These are phyloP conservation scores for Sporisorium graminicola DNA, from an alignment of 1,284 basidiomycete species.

Conservation along the genomic window DNA sequence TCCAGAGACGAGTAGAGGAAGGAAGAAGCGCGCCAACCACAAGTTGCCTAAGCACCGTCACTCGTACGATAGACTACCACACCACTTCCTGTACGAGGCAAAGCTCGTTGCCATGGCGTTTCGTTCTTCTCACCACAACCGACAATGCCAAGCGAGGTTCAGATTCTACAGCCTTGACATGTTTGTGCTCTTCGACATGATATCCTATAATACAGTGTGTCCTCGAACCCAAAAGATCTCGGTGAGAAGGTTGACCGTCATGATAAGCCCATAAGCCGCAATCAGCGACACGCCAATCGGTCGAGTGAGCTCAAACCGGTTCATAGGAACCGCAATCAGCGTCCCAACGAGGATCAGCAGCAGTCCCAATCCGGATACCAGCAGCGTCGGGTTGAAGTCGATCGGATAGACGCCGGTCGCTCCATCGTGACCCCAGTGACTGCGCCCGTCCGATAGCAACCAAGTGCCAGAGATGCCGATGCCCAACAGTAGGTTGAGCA, in stretches of 20 bases:
- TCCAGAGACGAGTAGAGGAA: constrained; percentile 2
- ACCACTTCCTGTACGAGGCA: too few relatives aligned
- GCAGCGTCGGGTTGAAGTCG: constrained; percentile 83
- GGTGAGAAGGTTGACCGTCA: constrained; percentile 57
- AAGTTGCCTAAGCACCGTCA: constrained; percentile 36
- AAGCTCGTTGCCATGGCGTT: too few relatives aligned
- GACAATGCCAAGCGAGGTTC: too few relatives aligned
- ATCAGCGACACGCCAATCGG: constrained; percentile 85
- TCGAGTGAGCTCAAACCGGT: constrained; percentile 82
- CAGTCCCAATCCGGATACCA: constrained; percentile 84
- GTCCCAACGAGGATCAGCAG: constrained; percentile 81
- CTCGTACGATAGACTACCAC: constrained; percentile 24
- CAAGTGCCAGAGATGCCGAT: constrained; percentile 79
- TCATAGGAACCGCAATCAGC: constrained; percentile 85
- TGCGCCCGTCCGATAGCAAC: constrained; percentile 40
- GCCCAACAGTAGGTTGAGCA: constrained; percentile 96
- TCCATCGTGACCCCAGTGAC: constrained; percentile 25
- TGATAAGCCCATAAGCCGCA: constrained; percentile 74
- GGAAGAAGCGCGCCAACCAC: constrained; percentile 22
- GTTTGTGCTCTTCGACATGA: background rate
- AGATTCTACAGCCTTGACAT: too few relatives aligned
- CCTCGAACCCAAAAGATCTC: constrained; percentile 55
- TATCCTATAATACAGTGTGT: constrained; percentile 14
- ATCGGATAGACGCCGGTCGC: constrained; percentile 74
- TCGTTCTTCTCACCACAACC: too few relatives aligned